Base-by-base conservation (phyloP, 192 early-diverging fungal species). In the Paraglomus brasilianum region DNA sequence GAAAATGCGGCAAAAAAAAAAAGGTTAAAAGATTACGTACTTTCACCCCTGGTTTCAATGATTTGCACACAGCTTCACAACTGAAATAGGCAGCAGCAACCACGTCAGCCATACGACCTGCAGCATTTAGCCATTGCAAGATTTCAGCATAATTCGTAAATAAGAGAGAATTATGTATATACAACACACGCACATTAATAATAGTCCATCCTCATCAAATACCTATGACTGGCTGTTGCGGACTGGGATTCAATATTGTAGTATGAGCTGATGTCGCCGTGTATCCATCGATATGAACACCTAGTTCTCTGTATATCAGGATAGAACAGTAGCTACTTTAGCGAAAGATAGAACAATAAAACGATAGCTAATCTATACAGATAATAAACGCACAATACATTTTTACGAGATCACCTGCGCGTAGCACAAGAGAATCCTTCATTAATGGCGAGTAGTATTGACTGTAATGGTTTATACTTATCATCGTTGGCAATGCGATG, bases 241-340 rank as follows among this genome's bases (percentile, higher is more conserved):
- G 81, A 52, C 74, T 77, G 46, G 83, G 73, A 47, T 85, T 91
- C 43, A 95, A 73, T 19, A 93, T 83, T 36, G 83, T 79, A 5
- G 94, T 96, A 78, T 94, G 93, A 1, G 89, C 94, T n/a, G 87
- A 81, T 19, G 87, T 86, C 41, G 88, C 83, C 56, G 91, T 87
- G 77, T 92, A 96, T 17, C 96, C 96, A 81, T 97, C 92, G 71
- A 98, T 86, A 77, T 98, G 96, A 45, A 83, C 92, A 60, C 90
- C 91, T 44, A 97, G 78, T 69, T 96, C 93, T 75, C 87, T 86
- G 74, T 46, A 11, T 8, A 47, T 11, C 11, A 8, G 50, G 30
- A 46, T 30, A 51, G 60, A 1, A 24, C 59, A 52, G 42, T 13
- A 48, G 22, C 40, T 43, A 39, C 19, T 38, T 36, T 53, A 8